A percentile compares a stretch with the other conserved stretches of the same genome.
Evolutionary conservation across 441 rosid species (phyloP).

Genomic region (Syzygium syzygioides): DNA sequence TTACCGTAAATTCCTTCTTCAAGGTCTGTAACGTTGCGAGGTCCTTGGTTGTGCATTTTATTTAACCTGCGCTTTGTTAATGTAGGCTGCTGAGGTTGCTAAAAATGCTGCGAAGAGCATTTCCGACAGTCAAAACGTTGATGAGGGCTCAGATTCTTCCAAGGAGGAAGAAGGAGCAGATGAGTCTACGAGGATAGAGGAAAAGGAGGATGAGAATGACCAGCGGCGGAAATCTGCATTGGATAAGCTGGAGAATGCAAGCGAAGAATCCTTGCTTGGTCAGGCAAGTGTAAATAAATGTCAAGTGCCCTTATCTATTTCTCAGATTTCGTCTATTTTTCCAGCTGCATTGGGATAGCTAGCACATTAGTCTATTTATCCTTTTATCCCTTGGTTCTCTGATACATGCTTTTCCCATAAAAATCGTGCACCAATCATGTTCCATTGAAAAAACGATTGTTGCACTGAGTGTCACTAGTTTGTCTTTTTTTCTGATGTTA

Average conservation of each 20-base stretch:
- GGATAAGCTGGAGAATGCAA: conserved; percentile 71
- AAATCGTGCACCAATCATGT: neutral
- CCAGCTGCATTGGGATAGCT: neutral
- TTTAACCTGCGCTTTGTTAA: conserved; percentile 1
- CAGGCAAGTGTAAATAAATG: conserved; percentile 49
- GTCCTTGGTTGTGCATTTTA: neutral
- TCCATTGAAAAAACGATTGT: neutral
- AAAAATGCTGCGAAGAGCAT: conserved; percentile 85
- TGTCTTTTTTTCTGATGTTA: neutral
- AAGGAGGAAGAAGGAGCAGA: conserved; percentile 50
- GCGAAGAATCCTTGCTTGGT: conserved; percentile 78
- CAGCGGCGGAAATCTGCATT: conserved; percentile 63
- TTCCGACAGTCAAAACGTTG: conserved; percentile 38
- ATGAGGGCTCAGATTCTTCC: conserved; percentile 54
- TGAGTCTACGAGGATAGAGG: conserved; percentile 38
- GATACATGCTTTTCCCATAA: neutral
- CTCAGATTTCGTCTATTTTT: neutral
- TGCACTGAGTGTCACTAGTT: neutral
- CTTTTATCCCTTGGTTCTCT: neutral
- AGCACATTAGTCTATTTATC: neutral
- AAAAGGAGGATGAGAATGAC: conserved; percentile 54
- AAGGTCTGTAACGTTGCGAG: neutral
- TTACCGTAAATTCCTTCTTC: neutral
- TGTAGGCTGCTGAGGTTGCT: conserved; percentile 83
- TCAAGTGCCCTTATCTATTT: neutral